Percentiles rank a stretch among this genome's conserved stretches.
Conservation (phyloP, 1,139 yeast species). For the Geotrichum cucujoidarum region DNA sequence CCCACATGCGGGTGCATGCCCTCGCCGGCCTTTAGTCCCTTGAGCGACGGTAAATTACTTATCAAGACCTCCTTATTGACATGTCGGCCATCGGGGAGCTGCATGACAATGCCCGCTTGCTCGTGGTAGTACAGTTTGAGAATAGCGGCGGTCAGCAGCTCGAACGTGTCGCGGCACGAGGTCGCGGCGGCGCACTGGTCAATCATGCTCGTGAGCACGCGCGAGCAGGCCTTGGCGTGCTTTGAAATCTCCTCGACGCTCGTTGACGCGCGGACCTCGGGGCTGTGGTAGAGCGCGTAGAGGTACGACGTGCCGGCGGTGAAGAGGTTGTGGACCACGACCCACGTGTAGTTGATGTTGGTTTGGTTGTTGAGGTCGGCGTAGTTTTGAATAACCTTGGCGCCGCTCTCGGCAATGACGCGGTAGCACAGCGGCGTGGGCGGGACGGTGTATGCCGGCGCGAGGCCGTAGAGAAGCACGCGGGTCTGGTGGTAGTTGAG, state of each 20-base stretch:
- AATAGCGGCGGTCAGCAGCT: slow-evolving; percentile 66
- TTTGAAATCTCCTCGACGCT: slow-evolving; percentile 51
- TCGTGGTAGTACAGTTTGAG: slow-evolving; percentile 53
- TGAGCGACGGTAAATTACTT: slow-evolving; percentile 5
- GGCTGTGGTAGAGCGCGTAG: slow-evolving; percentile 67
- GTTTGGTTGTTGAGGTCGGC: slow-evolving; percentile 50
- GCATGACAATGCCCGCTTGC: slow-evolving; percentile 24
- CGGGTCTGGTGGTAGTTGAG: slow-evolving; percentile 75
- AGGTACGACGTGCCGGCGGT: slow-evolving; percentile 86
- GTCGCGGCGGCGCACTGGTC: slow-evolving; percentile 77
- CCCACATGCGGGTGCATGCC: slow-evolving; percentile 11
- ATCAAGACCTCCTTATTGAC: slow-evolving; percentile 9
- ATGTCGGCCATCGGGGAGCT: slow-evolving; percentile 11
- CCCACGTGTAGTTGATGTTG: slow-evolving; percentile 84
- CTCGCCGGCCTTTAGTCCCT: background rate
- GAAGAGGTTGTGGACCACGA: slow-evolving; percentile 81
- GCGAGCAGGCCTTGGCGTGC: slow-evolving; percentile 53
- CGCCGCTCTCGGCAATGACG: slow-evolving; percentile 59
- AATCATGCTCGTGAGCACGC: slow-evolving; percentile 55
- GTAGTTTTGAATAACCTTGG: slow-evolving; percentile 61
- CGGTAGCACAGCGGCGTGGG: slow-evolving; percentile 51
- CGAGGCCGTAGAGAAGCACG: slow-evolving; percentile 66
- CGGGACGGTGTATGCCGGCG: slow-evolving; percentile 56
- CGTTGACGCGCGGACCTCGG: slow-evolving; percentile 46
- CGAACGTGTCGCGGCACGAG: slow-evolving; percentile 66